Evolutionary conservation across 139 green algal species (phyloP).

Genomic region (Coelastrella sp.): DNA sequence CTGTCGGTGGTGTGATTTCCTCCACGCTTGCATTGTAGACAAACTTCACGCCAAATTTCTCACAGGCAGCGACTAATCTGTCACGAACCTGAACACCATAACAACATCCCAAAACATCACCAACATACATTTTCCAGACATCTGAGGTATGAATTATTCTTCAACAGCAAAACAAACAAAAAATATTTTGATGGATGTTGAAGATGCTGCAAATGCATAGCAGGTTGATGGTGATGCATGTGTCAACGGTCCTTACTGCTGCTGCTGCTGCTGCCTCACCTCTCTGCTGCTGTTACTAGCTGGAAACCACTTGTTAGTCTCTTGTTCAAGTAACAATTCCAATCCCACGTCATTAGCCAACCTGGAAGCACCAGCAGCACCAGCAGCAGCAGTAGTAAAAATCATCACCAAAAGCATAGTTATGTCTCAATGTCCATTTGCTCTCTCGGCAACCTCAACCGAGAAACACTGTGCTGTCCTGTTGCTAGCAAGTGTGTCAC

Average conservation of each 20-base stretch:
- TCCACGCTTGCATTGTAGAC: constrained; percentile 64
- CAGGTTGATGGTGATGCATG: too few relatives aligned
- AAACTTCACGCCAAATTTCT: constrained; percentile 42
- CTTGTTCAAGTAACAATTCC: constrained; percentile 72
- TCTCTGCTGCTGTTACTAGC: constrained; percentile 77
- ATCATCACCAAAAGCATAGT: background rate
- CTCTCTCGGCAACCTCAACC: too few relatives aligned
- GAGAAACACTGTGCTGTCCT: too few relatives aligned
- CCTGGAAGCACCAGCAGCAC: constrained; percentile 50
- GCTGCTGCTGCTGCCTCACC: constrained; percentile 55
- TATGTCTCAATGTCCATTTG: background rate
- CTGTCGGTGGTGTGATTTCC: constrained; percentile 32
- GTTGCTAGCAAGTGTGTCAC: too few relatives aligned
- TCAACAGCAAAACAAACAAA: too few relatives aligned
- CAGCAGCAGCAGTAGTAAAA: background rate
- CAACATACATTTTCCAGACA: background rate
- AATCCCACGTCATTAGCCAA: constrained; percentile 76
- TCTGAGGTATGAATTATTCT: background rate
- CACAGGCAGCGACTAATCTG: constrained; percentile 76
- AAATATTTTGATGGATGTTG: too few relatives aligned
- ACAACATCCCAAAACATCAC: background rate
- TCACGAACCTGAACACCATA: constrained; percentile 77
- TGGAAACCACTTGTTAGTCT: constrained; percentile 88
- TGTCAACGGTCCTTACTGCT: background rate
- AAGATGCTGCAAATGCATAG: too few relatives aligned